These are phyloP conservation scores for Penicillium nordicum DNA, from an alignment of 2,329 filamentous ascomycete species.

Conservation along the genomic window DNA sequence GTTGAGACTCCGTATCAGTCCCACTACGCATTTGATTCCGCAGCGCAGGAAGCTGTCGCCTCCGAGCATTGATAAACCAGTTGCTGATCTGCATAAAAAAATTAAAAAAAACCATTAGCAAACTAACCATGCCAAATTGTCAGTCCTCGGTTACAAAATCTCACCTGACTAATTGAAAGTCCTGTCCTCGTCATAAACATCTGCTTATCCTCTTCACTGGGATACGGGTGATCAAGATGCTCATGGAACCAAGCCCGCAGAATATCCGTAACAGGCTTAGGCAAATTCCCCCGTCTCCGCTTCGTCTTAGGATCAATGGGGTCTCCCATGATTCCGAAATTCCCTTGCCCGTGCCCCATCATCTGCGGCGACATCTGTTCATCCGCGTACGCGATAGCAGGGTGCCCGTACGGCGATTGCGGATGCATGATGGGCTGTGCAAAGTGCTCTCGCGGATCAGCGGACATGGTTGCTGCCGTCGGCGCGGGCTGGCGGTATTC, in stretches of 20 bases:
- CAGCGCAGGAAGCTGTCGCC: slow-evolving; percentile 47
- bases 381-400: slow-evolving; percentile 30
- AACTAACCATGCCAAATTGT: background rate
- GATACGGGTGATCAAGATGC: slow-evolving; percentile 79
- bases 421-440: slow-evolving; percentile 24
- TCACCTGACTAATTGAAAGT: slow-evolving; percentile 66
- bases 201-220: slow-evolving; percentile 83
- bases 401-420: slow-evolving; percentile 30
- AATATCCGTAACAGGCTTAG: slow-evolving; percentile 83
- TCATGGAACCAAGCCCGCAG: slow-evolving; percentile 74
- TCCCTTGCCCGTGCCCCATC: slow-evolving; percentile 32
- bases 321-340: slow-evolving; percentile 40
- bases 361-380: slow-evolving; percentile 33
- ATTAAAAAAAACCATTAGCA: slow-evolving; percentile 1
- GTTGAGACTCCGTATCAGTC: slow-evolving; percentile 29
- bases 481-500: slow-evolving; percentile 24
- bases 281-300: slow-evolving; percentile 74
- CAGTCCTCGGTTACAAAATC: slow-evolving; percentile 1
- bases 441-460: slow-evolving; percentile 27
- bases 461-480: slow-evolving; percentile 21
- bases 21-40: slow-evolving; percentile 43
- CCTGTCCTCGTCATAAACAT: slow-evolving; percentile 72
- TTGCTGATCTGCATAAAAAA: slow-evolving; percentile 46
- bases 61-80: slow-evolving; percentile 53
- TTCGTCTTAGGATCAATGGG: slow-evolving; percentile 43